phyloP scores from a whole-genome alignment of 371 early-diverging fungal genomes.

The Rhizomucor miehei region DNA sequence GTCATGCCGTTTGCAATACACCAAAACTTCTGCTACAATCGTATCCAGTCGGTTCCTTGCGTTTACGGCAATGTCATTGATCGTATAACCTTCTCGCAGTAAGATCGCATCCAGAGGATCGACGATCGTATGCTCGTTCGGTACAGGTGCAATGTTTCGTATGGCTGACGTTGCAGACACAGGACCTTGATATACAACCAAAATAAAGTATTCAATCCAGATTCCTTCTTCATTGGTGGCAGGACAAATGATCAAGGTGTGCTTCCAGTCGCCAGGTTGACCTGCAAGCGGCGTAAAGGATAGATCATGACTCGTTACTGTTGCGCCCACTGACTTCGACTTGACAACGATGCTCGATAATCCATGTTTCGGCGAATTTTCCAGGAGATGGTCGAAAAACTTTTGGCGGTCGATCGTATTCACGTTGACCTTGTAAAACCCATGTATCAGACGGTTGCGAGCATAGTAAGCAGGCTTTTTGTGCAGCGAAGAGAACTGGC shows the following conservation, averaged over 20 bases:
- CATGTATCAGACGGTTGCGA: constrained; percentile 57
- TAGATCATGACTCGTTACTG: constrained; percentile 28
- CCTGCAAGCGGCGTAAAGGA: constrained; percentile 19
- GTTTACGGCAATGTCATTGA: constrained; percentile 27
- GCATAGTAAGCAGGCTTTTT: constrained; percentile 57
- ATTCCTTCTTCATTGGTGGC: constrained; percentile 8
- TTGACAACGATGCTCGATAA: constrained; percentile 27
- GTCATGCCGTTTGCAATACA: constrained; percentile 23
- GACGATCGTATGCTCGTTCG: not conserved
- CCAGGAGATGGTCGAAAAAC: constrained; percentile 69
- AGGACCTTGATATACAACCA: constrained; percentile 27
- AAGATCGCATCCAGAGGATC: constrained; percentile 12
- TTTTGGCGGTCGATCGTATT: constrained; percentile 23
- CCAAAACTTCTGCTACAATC: constrained; percentile 36
- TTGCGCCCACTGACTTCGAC: constrained; percentile 19
- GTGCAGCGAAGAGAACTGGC: constrained; percentile 8
- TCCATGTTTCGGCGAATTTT: constrained; percentile 68
- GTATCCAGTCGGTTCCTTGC: constrained; percentile 31
- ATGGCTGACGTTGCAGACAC: constrained; percentile 15
- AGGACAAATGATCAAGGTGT: constrained; percentile 33
- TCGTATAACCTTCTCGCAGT: constrained; percentile 23
- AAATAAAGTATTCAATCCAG: constrained; percentile 35
- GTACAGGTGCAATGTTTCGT: constrained; percentile 7
- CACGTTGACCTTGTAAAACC: constrained; percentile 41
- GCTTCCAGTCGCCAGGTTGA: constrained; percentile 24